phyloP scores from a whole-genome alignment of 495 filamentous ascomycete genomes.

The Articulospora tetracladia region DNA sequence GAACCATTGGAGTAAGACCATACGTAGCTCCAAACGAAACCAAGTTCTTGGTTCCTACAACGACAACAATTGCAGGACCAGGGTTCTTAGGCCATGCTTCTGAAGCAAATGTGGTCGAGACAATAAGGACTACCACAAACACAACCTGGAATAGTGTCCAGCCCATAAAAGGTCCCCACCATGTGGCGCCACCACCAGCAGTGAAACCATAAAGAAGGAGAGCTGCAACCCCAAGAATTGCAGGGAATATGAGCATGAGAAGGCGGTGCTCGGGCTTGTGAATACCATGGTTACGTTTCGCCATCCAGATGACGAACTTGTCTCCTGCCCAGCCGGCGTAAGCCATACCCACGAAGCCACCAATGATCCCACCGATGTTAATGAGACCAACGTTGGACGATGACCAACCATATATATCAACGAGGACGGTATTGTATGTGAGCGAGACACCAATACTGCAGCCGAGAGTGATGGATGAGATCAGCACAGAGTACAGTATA shows the following conservation, averaged over 20 bases:
- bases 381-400: not conserved
- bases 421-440: constrained; percentile 34
- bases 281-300: constrained; percentile 30
- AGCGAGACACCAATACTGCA: constrained; percentile 33
- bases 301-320: constrained; percentile 31
- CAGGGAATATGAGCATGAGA: constrained; percentile 32
- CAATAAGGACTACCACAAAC: constrained; percentile 36
- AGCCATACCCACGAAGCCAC: constrained; percentile 35
- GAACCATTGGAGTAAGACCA: constrained; percentile 21
- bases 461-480: constrained; percentile 32
- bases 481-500: constrained; percentile 33
- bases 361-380: constrained; percentile 20
- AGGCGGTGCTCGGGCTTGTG: constrained; percentile 35
- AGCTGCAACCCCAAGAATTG: constrained; percentile 27
- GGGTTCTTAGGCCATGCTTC: constrained; percentile 39
- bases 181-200: constrained; percentile 26
- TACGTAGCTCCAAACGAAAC: constrained; percentile 35
- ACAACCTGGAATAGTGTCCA: constrained; percentile 35
- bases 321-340: constrained; percentile 34
- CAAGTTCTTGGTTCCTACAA: constrained; percentile 38
- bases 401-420: constrained; percentile 30
- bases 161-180: constrained; percentile 36
- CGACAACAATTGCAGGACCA: constrained; percentile 35
- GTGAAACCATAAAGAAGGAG: constrained; percentile 36
- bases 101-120: constrained; percentile 33